Evolutionary conservation across 1,139 yeast genomes (phyloP).

Genomic region (Geotrichum citri-aurantii): DNA sequence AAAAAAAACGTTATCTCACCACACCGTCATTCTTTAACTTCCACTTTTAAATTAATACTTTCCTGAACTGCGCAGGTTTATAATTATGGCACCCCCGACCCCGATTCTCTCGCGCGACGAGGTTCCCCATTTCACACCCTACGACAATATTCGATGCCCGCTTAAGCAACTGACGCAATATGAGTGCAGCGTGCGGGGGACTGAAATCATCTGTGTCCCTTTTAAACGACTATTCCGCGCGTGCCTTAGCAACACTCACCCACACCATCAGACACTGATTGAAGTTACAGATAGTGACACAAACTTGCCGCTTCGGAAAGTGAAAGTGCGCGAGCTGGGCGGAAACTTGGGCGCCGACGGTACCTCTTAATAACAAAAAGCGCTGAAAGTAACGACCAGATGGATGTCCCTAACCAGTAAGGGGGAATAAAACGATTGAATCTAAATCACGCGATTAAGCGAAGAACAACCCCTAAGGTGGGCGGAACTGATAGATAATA

Average conservation of each 20-base stretch:
- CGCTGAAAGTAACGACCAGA: background rate
- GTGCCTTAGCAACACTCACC: slow-evolving; percentile 28
- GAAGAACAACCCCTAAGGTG: background rate
- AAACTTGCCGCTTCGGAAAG: slow-evolving; percentile 9
- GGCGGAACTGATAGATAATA: background rate
- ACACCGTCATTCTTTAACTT: background rate
- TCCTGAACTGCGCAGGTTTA: background rate
- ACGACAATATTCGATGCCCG: slow-evolving; percentile 34
- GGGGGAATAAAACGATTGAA: background rate
- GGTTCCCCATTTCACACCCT: slow-evolving; percentile 9
- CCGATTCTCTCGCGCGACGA: slow-evolving; percentile 15
- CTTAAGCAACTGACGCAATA: slow-evolving; percentile 45
- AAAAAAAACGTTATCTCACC: background rate
- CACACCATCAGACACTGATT: slow-evolving; percentile 31
- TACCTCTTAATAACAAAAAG: background rate
- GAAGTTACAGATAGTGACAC: slow-evolving; percentile 14
- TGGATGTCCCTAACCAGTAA: background rate
- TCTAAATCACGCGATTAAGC: background rate
- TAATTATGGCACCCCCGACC: slow-evolving; percentile 18
- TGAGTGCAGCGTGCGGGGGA: slow-evolving; percentile 40
- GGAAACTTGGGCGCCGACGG: background rate
- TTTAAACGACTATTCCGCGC: slow-evolving; percentile 46
- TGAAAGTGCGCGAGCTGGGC: background rate
- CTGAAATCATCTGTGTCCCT: slow-evolving; percentile 43
- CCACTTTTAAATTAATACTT: background rate